Base-by-base conservation (phyloP, 257 asterid genomes). In the Capsicum chinense region DNA sequence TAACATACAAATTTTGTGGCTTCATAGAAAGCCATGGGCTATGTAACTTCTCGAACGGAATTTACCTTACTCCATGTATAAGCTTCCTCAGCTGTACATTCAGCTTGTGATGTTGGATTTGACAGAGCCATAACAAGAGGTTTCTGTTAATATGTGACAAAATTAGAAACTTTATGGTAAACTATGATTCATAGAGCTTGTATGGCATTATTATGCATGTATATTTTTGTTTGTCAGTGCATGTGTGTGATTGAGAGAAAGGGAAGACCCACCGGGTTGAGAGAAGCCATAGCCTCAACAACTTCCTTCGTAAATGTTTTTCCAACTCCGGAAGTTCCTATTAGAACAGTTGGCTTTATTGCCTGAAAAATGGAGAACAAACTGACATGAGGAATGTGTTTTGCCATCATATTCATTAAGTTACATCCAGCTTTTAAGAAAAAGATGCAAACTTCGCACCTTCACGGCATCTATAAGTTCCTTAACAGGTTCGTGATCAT, bases 21-120 rank as follows among this genome's bases (percentile, higher is more conserved):
- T 86, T 68, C 76, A 70, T 33, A 14, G 69, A 71, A 35, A 10
- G 6, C 57, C 21, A 7, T 56, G 14, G 44, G 37, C 60, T 37
- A 35, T 37, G 47, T 64, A 67, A 59, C n/a, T 57, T 50, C n/a
- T 54, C 13, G 16, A 21, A 14, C 12, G 44, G 42, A 74, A 80
- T 83, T 85, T 88, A 95, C 98, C 97, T 92, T 90, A 83, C 88
- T 94, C 97, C 97, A 95, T 60, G 92, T 88, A 82, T 94, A 95
- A 80, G 98, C 99, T 87, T 95, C 99, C 87, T 95, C 97, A 69
- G 99, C 99, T 48, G 99, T 95, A 79, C 99, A 95, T 87, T 95
- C 99, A 6, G 98, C 85, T 86, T 95, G 99, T 59, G 99, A 90
- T 83, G 99, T 95, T 79, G 99, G 99, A 83, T 95, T 95, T 13